Evolutionary conservation across 176 grass and related monocot genomes (phyloP), one percentile per base, ranked within the genome.

Genomic region (Cenchrus fungigraminus): DNA sequence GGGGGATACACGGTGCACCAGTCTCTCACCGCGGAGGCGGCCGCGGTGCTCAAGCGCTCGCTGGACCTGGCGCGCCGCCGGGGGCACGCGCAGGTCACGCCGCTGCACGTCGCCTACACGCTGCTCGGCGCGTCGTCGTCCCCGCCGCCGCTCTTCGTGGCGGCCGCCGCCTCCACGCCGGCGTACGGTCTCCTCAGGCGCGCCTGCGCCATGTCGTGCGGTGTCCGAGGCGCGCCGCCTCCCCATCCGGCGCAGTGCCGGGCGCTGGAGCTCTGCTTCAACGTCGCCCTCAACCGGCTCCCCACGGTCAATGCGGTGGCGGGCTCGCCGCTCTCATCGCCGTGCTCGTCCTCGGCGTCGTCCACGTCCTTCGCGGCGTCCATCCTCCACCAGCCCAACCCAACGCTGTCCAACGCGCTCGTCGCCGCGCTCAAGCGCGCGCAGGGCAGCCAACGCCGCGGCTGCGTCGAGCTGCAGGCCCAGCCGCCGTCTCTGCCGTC

Each of bases 21-120:
- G 89, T 85, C 94, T 69, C 94, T 97, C 70, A 86, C 91, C 65
- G 89, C 89, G 20, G 91, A 97, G 89, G 91, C 91, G 47, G 91
- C 89, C 74, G 81, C 91, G 37, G 91, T 90, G 77, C 91, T 97
- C 34, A 91, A 90, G 86, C 89, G 85, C 40, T 87, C 94, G 52
- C 78, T 93, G 6, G 83, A 61, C 29, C 86, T 97, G 75, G 91
- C 94, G n/a, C 83, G 88, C 72, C 72, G 89, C 40, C 86, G 94
- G 44, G 88, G 91, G 51, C 94, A 97, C 83, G 84, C 94, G 59
- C 94, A 97, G 80, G 91, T 97, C 12, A 97, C 94, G 37, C 94
- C 94, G 58, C 85, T 97, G 22, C 94, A 97, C 83, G 94, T 97
- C 16, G 94, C 94, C 14, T 82, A 90, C 64, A 93, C 94, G 37